phyloP scores from a whole-genome alignment of 2,329 filamentous ascomycete genomes.

The Allantophomopsis cytisporea region DNA sequence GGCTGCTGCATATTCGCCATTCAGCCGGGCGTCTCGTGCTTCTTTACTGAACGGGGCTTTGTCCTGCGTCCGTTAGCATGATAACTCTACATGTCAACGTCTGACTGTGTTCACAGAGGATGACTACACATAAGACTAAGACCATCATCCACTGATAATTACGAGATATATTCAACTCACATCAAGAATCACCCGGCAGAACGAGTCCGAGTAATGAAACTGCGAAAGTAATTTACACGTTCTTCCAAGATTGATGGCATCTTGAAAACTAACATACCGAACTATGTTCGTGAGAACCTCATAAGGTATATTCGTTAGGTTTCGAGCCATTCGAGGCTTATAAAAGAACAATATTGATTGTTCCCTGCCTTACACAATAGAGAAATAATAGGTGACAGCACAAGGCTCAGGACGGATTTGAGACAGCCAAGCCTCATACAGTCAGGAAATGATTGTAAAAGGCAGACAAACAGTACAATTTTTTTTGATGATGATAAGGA shows the following conservation, averaged over 20 bases:
- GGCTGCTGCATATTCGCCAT: conserved; percentile 29
- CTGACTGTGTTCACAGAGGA: neutral
- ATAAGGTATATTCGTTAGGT: conserved; percentile 11
- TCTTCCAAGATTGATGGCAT: conserved; percentile 15
- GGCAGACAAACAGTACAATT: too few relatives aligned
- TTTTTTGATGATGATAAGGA: too few relatives aligned
- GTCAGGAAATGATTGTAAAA: too few relatives aligned
- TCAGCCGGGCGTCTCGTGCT: conserved; percentile 7
- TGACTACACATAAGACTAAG: neutral
- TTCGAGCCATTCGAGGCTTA: too few relatives aligned
- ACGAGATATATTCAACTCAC: conserved; percentile 7
- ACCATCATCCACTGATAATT: conserved; percentile 1
- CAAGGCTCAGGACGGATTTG: too few relatives aligned
- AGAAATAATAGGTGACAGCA: too few relatives aligned
- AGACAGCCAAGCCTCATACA: too few relatives aligned
- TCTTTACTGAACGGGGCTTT: conserved; percentile 16
- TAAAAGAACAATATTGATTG: too few relatives aligned
- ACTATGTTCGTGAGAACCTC: conserved; percentile 16
- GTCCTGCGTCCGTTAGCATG: neutral
- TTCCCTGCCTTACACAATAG: too few relatives aligned
- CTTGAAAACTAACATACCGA: conserved; percentile 13
- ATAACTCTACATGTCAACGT: neutral
- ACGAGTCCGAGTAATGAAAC: conserved; percentile 14
- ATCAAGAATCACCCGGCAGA: conserved; percentile 14
- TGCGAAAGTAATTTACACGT: conserved; percentile 13